These are phyloP conservation scores for Kluyveromyces nonfermentans DNA, from an alignment of 805 yeast genomes.

Conservation along the genomic window DNA sequence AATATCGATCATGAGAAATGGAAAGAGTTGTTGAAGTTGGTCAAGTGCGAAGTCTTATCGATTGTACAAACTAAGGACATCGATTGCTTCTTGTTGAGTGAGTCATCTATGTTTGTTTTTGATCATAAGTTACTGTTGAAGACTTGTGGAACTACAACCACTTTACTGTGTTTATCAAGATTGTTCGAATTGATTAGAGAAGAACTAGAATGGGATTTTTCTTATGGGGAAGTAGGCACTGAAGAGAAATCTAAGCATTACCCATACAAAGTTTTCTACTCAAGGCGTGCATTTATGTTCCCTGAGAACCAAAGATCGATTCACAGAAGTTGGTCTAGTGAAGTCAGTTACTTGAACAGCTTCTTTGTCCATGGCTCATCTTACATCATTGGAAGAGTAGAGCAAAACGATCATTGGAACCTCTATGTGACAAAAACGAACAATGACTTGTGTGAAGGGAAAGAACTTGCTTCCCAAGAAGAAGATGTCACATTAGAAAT, in stretches of 20 bases:
- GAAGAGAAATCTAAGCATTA: constrained; percentile 13
- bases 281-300: constrained; percentile 83
- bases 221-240: constrained; percentile 3
- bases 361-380: constrained; percentile 54
- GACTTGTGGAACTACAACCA: constrained; percentile 95
- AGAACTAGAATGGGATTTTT: constrained; percentile 36
- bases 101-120: constrained; percentile 83
- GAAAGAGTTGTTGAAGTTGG: constrained; percentile 67
- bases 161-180: constrained; percentile 63
- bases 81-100: constrained; percentile 82
- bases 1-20: constrained; percentile 57
- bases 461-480: constrained; percentile 7
- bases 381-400: constrained; percentile 71
- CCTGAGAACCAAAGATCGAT: constrained; percentile 76
- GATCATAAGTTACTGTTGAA: constrained; percentile 78
- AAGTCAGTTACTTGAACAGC: constrained; percentile 57
- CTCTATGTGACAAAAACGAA: constrained; percentile 55
- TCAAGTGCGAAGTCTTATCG: constrained; percentile 82
- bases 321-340: constrained; percentile 79
- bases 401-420: constrained; percentile 80
- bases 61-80: constrained; percentile 54
- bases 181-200: constrained; percentile 44
- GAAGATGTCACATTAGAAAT: constrained; percentile 76
- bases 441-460: constrained; percentile 4
- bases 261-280: constrained; percentile 71